phyloP scores from a whole-genome alignment of 139 green algal genomes.

The Diplosphaera chodatii region DNA sequence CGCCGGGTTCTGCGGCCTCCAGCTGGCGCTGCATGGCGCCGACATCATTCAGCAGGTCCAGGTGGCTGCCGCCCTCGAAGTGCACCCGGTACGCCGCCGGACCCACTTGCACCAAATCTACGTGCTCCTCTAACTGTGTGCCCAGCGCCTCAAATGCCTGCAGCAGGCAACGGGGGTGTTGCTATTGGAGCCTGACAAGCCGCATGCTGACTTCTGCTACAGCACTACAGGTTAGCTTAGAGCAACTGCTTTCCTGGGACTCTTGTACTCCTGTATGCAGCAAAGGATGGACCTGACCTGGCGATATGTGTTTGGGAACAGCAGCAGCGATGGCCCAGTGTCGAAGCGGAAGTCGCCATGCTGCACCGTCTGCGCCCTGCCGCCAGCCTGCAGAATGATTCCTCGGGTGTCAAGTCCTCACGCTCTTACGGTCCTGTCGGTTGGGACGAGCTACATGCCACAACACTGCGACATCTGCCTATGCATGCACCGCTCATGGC shows the following conservation, averaged over 20 bases:
- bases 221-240: no score
- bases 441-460: no score
- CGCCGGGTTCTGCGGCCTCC: conserved; percentile 62
- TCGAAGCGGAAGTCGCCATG: conserved; percentile 60
- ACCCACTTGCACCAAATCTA: conserved; percentile 28
- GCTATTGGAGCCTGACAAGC: no score
- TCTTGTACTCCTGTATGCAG: no score
- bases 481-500: no score
- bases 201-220: no score
- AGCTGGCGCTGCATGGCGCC: conserved; percentile 70
- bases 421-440: no score
- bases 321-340: conserved; percentile 68
- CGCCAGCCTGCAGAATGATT: conserved; percentile 41
- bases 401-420: no score
- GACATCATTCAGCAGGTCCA: conserved; percentile 77
- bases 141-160: conserved; percentile 63
- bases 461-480: no score
- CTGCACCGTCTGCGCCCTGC: conserved; percentile 33
- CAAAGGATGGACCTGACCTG: no score
- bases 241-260: no score
- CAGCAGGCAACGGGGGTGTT: no score
- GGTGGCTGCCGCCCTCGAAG: conserved; percentile 37
- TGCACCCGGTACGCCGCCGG: conserved; percentile 73
- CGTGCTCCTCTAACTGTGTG: conserved; percentile 33
- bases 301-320: conserved; percentile 70